Conservation (phyloP, 176 grass and related monocot genomes). For the Aegilops tauschii region DNA sequence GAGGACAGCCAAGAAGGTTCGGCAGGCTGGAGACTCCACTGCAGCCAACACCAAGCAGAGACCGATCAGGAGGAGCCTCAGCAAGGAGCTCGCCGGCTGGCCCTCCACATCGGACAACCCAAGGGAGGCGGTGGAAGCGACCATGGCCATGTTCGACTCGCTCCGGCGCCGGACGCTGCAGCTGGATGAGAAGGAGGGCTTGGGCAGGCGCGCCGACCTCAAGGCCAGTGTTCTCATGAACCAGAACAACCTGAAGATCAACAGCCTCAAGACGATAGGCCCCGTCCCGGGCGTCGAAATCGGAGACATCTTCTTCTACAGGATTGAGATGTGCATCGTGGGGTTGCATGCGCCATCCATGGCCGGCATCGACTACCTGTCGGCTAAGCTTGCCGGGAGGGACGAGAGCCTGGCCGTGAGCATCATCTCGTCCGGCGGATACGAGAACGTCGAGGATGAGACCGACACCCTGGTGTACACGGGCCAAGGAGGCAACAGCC, state of each 20-base stretch:
- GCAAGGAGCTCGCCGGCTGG: constrained; percentile 20
- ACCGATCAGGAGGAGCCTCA: constrained; percentile 32
- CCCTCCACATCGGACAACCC: constrained; percentile 33
- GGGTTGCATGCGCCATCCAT: constrained; percentile 51
- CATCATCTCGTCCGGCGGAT: constrained; percentile 55
- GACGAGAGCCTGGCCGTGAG: constrained; percentile 48
- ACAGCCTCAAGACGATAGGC: constrained; percentile 43
- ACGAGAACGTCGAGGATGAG: constrained; percentile 61
- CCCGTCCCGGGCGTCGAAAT: constrained; percentile 52
- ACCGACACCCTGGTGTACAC: constrained; percentile 55
- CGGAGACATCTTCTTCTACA: constrained; percentile 68
- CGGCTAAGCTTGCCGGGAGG: constrained; percentile 18
- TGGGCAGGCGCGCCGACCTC: constrained; percentile 32
- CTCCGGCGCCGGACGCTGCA: constrained; percentile 51
- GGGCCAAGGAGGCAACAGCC: constrained; percentile 54
- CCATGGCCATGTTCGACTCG: constrained; percentile 52
- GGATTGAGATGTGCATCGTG: constrained; percentile 58
- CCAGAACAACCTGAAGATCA: constrained; percentile 42
- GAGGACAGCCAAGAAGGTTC: constrained; percentile 18
- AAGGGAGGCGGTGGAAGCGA: constrained; percentile 37
- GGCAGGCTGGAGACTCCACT: neutral
- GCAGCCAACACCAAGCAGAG: constrained; percentile 16
- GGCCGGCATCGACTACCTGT: constrained; percentile 63
- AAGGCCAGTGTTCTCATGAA: constrained; percentile 56
- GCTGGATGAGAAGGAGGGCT: constrained; percentile 45